Evolutionary conservation across 306 rosid genomes (phyloP).

Genomic region (Castanospermum australe): DNA sequence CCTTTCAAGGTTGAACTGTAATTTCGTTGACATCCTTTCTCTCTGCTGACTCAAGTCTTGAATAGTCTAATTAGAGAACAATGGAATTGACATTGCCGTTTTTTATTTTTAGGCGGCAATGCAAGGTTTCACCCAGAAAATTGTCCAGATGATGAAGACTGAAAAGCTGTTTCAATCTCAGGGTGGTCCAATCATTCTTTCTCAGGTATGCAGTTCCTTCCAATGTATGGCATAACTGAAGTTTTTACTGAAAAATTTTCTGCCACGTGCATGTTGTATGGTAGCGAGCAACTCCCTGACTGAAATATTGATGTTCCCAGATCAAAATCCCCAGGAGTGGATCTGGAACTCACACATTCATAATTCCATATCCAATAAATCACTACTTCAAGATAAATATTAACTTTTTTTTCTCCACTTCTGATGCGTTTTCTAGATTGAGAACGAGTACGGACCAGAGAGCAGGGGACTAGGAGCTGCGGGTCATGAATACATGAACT

Average conservation of each 20-base stretch:
- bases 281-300: no score
- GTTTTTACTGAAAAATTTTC: neutral
- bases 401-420: neutral
- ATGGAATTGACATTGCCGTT: neutral
- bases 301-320: neutral
- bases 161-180: conserved; percentile 86
- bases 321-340: neutral
- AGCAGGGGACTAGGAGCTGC: conserved; percentile 61
- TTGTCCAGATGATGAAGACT: conserved; percentile 86
- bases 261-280: neutral
- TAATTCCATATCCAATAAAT: conserved; percentile 8
- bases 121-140: conserved; percentile 87
- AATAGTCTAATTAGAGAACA: neutral
- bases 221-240: neutral
- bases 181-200: conserved; percentile 94
- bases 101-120: conserved; percentile 63
- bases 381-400: neutral
- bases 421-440: conserved; percentile 53
- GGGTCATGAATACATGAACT: conserved; percentile 70
- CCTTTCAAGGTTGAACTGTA: conserved; percentile 75
- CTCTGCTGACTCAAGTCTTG: neutral
- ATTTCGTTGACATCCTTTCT: conserved; percentile 23
- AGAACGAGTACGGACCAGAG: conserved; percentile 87
- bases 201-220: conserved; percentile 61
- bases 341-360: neutral